Base-by-base conservation (phyloP, 2,329 filamentous ascomycete genomes). In the Periconia digitata region DNA sequence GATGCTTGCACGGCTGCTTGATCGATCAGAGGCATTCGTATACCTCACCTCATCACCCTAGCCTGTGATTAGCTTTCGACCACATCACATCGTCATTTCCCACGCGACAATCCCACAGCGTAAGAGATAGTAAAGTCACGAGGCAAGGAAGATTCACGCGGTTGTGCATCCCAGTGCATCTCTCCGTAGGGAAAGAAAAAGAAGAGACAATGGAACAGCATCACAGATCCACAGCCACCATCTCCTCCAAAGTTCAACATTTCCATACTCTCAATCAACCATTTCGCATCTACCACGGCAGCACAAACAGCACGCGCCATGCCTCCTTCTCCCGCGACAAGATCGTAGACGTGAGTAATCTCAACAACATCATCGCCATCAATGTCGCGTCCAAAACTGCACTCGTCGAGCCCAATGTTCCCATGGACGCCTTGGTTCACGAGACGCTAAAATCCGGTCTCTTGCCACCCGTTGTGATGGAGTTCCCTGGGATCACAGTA, bases 271-370 rank as follows among this genome's bases (percentile, higher is more conserved):
- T 47, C 17, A 63, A 61, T 40, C 62, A 55, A 2, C 54, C 64
- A 2, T 69, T 69, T 43, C 62, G 66, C 8, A 55, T 91, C 60
- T 89, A 85, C 61, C 87, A 91, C 71, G 88, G 88, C 56, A 84
- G 85, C 2, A 90, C 87, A 20, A 90, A 89, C 74, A 87, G 83
- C 70, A 91, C 88, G 13, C 83, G 88, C 0, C 78, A 79, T 49
- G 65, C 67, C 1, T 55, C 58, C n/a, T 67, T 71, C 47, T 57
- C 67, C 32, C 61, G 45, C 7, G 75, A 61, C 22, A 44, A 51
- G 15, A 58, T 83, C 8, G 76, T 92, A 48, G 85, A 90, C 65
- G 89, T 85, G 18, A 85, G 83, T 67, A 59, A 63, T 5, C 79
- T 92, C 21, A 79, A 78, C 54, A 77, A 80, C 58, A 79, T 92